Evolutionary conservation across 83 land plant species (phyloP), one percentile per base, ranked within the genome.

Genomic region (Picea abies): DNA sequence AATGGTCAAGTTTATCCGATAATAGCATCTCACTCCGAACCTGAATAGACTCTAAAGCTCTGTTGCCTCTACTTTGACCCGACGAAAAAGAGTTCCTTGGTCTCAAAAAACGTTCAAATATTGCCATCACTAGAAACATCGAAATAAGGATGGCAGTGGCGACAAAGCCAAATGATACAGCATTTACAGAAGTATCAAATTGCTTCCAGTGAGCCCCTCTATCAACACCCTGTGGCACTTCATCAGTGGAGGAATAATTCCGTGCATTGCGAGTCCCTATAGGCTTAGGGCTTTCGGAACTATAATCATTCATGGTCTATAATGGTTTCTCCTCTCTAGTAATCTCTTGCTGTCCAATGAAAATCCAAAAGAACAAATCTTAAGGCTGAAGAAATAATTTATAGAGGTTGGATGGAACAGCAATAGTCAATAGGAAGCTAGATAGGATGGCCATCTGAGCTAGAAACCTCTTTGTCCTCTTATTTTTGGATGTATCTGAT

Each of bases 101-200:
- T 78, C 89, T 80, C 47, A 93, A 84, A 52, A 93, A 75, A 62
- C 93, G 93, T 75, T 93, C 96, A 70, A 93, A 91, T 44, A 93
- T 90, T 66, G 96, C 96, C 89, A 93, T 93, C 78, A 93, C 85
- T 3, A 93, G 84, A 67, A 93, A 93, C 96, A 93, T 87, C 35
- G 94, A 91, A 56, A 93, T 87, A 70, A 93, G 81, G 76, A 93
- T 88, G 12, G 96, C 96, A n/a, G 93, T 91, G 17, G 96, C 96
- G 32, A 92, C 92, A 72, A 93, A 93, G 0, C 94, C 96, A 71
- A 93, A 93, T 2, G 96, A 93, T 41, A 93, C 89, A 41, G 96
- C 96, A 88, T 84, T 92, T 84, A 88, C 85, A 35, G 96, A 89
- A 73, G 89, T 80, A 32, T 86, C 88, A 47, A 83, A 83, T 81